A percentile compares a stretch with the other conserved stretches of the same genome.
Evolutionary conservation across 2,329 filamentous ascomycete species (phyloP).

Genomic region (Oidium heveae): DNA sequence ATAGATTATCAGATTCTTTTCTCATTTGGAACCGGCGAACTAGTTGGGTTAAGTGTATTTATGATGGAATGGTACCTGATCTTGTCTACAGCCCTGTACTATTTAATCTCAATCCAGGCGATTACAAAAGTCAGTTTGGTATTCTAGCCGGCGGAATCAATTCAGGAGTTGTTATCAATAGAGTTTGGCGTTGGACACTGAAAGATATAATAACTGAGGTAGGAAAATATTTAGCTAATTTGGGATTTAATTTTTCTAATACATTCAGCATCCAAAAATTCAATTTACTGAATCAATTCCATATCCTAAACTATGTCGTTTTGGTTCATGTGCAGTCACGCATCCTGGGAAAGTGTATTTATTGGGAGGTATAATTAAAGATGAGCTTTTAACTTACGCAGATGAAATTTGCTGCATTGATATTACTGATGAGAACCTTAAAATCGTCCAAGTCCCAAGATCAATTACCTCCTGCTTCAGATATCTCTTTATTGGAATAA

Average conservation of each 20-base stretch:
- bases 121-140: constrained; percentile 23
- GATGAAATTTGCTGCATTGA: constrained; percentile 22
- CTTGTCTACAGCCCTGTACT: constrained; percentile 9
- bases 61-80: constrained; percentile 1
- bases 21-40: constrained; percentile 11
- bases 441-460: neutral
- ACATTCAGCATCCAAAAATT: neutral
- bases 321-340: constrained; percentile 19
- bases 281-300: neutral
- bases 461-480: constrained; percentile 15
- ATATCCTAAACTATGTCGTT: constrained; percentile 13
- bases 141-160: constrained; percentile 49
- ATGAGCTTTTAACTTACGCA: constrained; percentile 19
- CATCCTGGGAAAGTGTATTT: constrained; percentile 13
- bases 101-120: constrained; percentile 1
- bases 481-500: constrained; percentile 49
- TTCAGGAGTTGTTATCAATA: constrained; percentile 31
- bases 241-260: neutral
- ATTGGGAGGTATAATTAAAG: constrained; percentile 20
- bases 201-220: constrained; percentile 9
- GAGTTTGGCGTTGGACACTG: constrained; percentile 40
- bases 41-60: constrained; percentile 11
- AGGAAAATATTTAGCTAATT: neutral
- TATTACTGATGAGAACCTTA: neutral
- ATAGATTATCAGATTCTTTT: constrained; percentile 5